Conservation (phyloP, 2,329 filamentous ascomycete species). For the Alternaria dauci region DNA sequence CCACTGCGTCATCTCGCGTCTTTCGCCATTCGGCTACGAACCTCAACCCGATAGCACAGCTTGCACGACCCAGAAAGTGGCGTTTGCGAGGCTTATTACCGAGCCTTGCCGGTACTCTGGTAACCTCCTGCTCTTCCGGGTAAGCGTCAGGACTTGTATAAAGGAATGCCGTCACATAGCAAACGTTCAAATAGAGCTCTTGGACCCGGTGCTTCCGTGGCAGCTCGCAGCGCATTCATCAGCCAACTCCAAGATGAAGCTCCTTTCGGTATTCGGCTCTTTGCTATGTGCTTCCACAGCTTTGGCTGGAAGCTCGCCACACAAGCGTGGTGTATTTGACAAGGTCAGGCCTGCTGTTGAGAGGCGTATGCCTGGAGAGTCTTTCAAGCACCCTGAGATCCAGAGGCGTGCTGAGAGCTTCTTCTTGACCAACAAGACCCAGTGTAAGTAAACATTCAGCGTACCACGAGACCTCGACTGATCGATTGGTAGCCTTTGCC, state of each 20-base stretch:
- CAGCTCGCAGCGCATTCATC: conserved; percentile 15
- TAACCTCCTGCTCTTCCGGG: conserved; percentile 29
- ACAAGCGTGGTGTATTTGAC: conserved; percentile 39
- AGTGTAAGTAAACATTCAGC: conserved; percentile 28
- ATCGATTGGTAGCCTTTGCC: conserved; percentile 62
- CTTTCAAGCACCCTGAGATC: conserved; percentile 44
- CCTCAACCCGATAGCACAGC: conserved; percentile 10
- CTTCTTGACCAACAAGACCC: conserved; percentile 46
- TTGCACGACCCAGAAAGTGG: conserved; percentile 4
- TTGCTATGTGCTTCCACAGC: conserved; percentile 44
- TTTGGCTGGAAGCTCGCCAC: conserved; percentile 38
- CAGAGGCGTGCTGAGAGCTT: conserved; percentile 45
- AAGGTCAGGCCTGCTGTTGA: conserved; percentile 39
- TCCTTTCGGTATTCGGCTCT: conserved; percentile 36
- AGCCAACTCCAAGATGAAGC: conserved; percentile 41
- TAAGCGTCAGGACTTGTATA: conserved; percentile 21
- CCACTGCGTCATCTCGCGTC: conserved; percentile 20
- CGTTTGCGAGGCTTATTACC: conserved; percentile 6
- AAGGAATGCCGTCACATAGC: conserved; percentile 20
- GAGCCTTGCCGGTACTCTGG: background rate
- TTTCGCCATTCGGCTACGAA: conserved; percentile 5
- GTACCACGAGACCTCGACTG: background rate
- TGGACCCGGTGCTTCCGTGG: background rate
- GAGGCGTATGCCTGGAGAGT: conserved; percentile 35
- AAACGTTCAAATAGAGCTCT: conserved; percentile 30